Percentiles rank a stretch among this genome's conserved stretches.
Evolutionary conservation across 1,284 basidiomycete species (phyloP).

Genomic region (Papiliotrema flavescens): DNA sequence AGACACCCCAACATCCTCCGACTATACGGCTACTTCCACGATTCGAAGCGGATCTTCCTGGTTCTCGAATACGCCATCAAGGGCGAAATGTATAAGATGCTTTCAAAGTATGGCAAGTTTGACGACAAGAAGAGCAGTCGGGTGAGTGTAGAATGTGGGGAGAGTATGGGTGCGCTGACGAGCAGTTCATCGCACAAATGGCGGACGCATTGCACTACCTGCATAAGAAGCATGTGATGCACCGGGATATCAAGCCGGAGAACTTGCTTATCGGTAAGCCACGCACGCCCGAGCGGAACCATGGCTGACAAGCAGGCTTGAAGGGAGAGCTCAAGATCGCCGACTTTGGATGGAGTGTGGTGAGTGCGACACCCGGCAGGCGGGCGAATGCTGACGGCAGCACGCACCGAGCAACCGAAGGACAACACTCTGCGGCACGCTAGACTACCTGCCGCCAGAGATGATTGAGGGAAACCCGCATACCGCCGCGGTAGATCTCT

Average conservation of each 20-base stretch:
- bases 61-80: conserved; percentile 96
- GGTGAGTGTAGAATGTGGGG: conserved; percentile 37
- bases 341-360: conserved; percentile 97
- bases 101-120: conserved; percentile 79
- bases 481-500: conserved; percentile 63
- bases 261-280: conserved; percentile 79
- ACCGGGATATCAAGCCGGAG: conserved; percentile 98
- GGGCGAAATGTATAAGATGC: conserved; percentile 93
- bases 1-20: conserved; percentile 92
- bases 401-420: conserved; percentile 82
- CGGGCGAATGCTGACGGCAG: conserved; percentile 7
- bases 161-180: background rate
- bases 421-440: conserved; percentile 87
- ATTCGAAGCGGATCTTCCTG: conserved; percentile 94
- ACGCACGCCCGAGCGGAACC: background rate
- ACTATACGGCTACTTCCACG: conserved; percentile 95
- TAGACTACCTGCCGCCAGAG: conserved; percentile 97
- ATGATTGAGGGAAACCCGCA: conserved; percentile 80
- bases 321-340: conserved; percentile 98
- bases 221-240: conserved; percentile 95
- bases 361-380: conserved; percentile 8
- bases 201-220: conserved; percentile 91
- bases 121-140: conserved; percentile 76
- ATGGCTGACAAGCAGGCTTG: conserved; percentile 50
- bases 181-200: conserved; percentile 94